A percentile compares a stretch with the other conserved stretches of the same genome.
phyloP scores from a whole-genome alignment of 371 early-diverging fungal genomes.

The Phascolomyces articulosus region DNA sequence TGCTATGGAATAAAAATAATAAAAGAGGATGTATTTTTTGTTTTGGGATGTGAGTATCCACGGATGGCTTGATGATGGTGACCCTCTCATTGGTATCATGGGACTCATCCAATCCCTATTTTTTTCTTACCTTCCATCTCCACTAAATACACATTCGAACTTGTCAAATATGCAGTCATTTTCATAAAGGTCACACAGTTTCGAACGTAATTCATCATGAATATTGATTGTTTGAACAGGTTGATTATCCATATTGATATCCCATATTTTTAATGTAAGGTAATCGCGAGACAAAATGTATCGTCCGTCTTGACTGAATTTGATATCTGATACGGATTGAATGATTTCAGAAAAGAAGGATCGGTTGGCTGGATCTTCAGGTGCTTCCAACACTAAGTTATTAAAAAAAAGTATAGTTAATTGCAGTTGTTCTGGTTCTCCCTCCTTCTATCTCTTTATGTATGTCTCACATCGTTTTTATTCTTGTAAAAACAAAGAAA shows the following conservation, averaged over 20 bases:
- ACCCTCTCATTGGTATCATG: conserved; percentile 17
- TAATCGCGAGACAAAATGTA: conserved; percentile 96
- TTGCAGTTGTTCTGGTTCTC: too few relatives aligned
- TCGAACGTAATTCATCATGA: conserved; percentile 89
- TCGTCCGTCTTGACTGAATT: conserved; percentile 93
- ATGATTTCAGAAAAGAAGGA: conserved; percentile 97
- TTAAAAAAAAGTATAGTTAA: background rate
- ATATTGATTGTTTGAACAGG: conserved; percentile 92
- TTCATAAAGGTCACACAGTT: conserved; percentile 96
- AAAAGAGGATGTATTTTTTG: too few relatives aligned
- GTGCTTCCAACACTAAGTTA: conserved; percentile 82
- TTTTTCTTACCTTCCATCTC: conserved; percentile 66
- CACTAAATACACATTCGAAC: conserved; percentile 94
- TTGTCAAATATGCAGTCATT: conserved; percentile 99
- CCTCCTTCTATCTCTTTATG: too few relatives aligned
- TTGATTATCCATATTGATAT: conserved; percentile 91
- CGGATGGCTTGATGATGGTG: too few relatives aligned
- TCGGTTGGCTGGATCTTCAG: conserved; percentile 89
- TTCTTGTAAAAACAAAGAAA: too few relatives aligned
- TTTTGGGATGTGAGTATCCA: background rate
- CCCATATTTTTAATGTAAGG: conserved; percentile 94
- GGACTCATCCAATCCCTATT: background rate
- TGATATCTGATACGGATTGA: conserved; percentile 92
- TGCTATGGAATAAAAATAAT: too few relatives aligned
- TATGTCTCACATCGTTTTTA: too few relatives aligned